Evolutionary conservation across 2,329 filamentous ascomycete genomes (phyloP).

Genomic region (Sporothrix humicola): DNA sequence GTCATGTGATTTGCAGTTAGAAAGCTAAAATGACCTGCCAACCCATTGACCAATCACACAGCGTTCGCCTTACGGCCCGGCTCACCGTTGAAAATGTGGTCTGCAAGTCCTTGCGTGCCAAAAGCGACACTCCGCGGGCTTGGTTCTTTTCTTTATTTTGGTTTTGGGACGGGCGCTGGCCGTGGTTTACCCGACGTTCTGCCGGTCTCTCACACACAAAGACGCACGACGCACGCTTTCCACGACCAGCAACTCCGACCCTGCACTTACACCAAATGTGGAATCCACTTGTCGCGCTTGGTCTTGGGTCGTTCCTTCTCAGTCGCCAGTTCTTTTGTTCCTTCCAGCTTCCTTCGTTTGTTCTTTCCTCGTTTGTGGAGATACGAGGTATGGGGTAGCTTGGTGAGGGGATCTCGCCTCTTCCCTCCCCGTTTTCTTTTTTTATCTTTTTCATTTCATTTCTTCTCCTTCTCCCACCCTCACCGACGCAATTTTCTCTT

Average conservation of each 20-base stretch:
- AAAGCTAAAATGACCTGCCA: too few relatives aligned
- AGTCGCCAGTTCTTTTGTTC: neutral
- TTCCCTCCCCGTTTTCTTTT: neutral
- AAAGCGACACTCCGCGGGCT: constrained; percentile 14
- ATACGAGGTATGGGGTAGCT: constrained; percentile 15
- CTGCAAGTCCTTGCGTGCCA: neutral
- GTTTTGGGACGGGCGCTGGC: constrained; percentile 4
- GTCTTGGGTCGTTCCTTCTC: neutral
- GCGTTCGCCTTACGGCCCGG: constrained; percentile 7
- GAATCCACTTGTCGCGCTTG: neutral
- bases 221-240: neutral
- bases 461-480: neutral
- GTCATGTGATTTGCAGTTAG: too few relatives aligned
- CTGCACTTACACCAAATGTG: constrained; percentile 9
- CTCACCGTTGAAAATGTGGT: neutral
- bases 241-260: neutral
- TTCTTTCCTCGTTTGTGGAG: neutral
- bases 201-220: neutral
- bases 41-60: neutral
- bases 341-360: too few relatives aligned
- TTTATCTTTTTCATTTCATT: neutral
- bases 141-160: neutral
- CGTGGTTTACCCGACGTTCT: constrained; percentile 21
- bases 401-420: neutral
- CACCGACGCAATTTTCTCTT: constrained; percentile 4